These are phyloP conservation scores for Rosa persica DNA, from an alignment of 306 rosid genomes.

Conservation along the genomic window DNA sequence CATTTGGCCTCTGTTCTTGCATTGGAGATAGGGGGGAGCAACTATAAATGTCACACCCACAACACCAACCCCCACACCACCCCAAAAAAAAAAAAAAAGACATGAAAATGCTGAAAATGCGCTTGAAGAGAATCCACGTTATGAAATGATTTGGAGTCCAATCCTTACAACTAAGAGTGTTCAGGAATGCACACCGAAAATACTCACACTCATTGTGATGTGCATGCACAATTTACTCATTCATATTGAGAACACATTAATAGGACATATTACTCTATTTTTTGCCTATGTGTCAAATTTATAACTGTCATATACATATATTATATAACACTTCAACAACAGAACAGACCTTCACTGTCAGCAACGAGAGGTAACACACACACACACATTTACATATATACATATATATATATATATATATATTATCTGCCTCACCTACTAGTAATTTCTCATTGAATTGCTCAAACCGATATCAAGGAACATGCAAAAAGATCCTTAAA, in stretches of 20 bases:
- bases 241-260: background rate
- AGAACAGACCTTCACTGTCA: no score
- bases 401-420: no score
- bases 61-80: background rate
- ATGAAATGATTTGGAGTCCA: background rate
- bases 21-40: background rate
- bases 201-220: background rate
- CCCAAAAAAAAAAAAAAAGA: background rate
- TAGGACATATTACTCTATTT: background rate
- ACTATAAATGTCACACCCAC: background rate
- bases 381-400: background rate
- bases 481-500: slow-evolving; percentile 8
- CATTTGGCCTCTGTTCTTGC: background rate
- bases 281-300: background rate
- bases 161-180: background rate
- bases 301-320: background rate
- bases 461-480: slow-evolving; percentile 1
- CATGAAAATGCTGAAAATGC: background rate
- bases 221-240: background rate
- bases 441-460: background rate
- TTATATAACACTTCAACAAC: no score
- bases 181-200: background rate
- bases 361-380: no score
- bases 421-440: background rate
- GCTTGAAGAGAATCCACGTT: background rate